Conservation (phyloP, 2,329 filamentous ascomycete species). For the Botrytis paeoniae region DNA sequence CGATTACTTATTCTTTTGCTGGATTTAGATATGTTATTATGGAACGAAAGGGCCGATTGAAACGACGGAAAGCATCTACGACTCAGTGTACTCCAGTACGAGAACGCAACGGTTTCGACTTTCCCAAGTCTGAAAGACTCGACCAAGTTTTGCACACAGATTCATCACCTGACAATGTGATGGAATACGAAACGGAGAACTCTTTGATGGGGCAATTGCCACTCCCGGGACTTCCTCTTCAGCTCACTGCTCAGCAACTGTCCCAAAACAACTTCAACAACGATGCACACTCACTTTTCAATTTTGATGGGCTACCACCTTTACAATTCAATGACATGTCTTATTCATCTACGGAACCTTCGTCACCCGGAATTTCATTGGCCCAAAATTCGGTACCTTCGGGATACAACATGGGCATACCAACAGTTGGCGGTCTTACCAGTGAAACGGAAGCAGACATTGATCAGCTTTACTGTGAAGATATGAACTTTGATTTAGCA, state of each 20-base stretch:
- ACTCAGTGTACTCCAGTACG: slow-evolving; percentile 2
- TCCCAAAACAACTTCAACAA: slow-evolving; percentile 5
- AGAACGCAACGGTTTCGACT: slow-evolving; percentile 1
- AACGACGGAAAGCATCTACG: slow-evolving; percentile 2
- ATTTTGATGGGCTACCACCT: slow-evolving; percentile 12
- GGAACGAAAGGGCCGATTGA: slow-evolving; percentile 13
- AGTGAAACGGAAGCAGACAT: slow-evolving; percentile 3
- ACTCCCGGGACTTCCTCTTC: slow-evolving; percentile 3
- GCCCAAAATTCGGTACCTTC: background rate
- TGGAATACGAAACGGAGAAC: slow-evolving; percentile 10
- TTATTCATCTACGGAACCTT: slow-evolving; percentile 10
- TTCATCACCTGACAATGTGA: slow-evolving; percentile 9
- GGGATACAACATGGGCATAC: slow-evolving; percentile 9
- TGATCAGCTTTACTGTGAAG: slow-evolving; percentile 12
- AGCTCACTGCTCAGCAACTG: background rate
- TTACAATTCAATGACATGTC: slow-evolving; percentile 15
- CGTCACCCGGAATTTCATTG: slow-evolving; percentile 12
- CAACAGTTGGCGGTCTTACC: background rate
- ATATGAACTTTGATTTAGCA: slow-evolving; percentile 13
- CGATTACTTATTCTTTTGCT: slow-evolving; percentile 1
- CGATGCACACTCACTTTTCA: slow-evolving; percentile 3
- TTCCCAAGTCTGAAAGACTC: background rate
- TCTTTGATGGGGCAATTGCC: slow-evolving; percentile 7
- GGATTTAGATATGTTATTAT: slow-evolving; percentile 15
- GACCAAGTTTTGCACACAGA: slow-evolving; percentile 4